Percentiles rank a stretch among this genome's conserved stretches.
phyloP scores from a whole-genome alignment of 208 protist genomes.

The Zelonia costaricensis region DNA sequence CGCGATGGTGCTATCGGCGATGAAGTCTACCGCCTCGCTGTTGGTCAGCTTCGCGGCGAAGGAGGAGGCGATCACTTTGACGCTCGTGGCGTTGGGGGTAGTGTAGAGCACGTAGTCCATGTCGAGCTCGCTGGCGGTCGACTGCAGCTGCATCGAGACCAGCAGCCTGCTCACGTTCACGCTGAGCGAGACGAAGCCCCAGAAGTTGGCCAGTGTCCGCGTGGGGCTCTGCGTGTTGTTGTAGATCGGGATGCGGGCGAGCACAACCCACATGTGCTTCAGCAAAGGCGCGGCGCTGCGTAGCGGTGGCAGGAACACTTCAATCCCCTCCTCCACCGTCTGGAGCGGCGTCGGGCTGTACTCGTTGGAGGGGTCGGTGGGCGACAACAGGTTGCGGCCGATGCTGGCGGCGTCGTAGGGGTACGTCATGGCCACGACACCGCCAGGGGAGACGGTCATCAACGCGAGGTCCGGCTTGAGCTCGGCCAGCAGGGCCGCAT shows the following conservation, averaged over 20 bases:
- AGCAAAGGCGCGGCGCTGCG: conserved; percentile 8
- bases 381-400: conserved; percentile 25
- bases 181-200: conserved; percentile 56
- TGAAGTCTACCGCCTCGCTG: conserved; percentile 26
- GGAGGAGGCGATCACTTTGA: conserved; percentile 18
- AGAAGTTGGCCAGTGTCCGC: conserved; percentile 43
- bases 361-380: not conserved
- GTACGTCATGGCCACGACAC: conserved; percentile 43
- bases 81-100: no score
- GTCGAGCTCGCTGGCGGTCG: not conserved
- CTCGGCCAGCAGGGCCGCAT: conserved; percentile 6
- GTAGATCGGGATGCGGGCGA: conserved; percentile 52
- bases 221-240: conserved; percentile 16
- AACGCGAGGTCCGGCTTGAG: conserved; percentile 11
- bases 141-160: conserved; percentile 20
- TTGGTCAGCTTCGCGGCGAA: conserved; percentile 12
- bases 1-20: conserved; percentile 7
- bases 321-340: conserved; percentile 20
- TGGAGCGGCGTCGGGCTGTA: conserved; percentile 21
- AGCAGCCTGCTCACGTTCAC: conserved; percentile 50
- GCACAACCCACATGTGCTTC: conserved; percentile 33
- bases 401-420: conserved; percentile 15
- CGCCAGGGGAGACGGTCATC: conserved; percentile 50
- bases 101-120: conserved; percentile 53
- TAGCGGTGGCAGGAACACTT: conserved; percentile 36